Evolutionary conservation across 192 early-diverging fungal genomes (phyloP).

Genomic region (Coemansia sp.): DNA sequence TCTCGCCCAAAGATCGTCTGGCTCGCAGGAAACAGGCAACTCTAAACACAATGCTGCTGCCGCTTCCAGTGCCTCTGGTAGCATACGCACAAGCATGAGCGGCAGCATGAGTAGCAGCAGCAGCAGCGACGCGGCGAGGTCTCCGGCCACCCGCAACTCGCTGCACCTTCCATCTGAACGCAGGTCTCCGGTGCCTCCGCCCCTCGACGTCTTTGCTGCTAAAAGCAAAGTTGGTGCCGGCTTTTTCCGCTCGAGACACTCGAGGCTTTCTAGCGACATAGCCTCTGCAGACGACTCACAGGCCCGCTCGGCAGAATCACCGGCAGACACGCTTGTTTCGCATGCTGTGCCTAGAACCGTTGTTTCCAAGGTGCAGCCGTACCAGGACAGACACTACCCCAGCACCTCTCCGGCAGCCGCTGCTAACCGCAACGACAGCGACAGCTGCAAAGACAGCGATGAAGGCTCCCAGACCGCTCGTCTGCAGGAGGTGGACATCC

Average conservation of each 20-base stretch:
- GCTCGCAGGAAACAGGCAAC: conserved; percentile 6
- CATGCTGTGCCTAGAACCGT: conserved; percentile 7
- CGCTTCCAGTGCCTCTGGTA: not conserved
- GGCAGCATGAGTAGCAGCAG: conserved; percentile 4
- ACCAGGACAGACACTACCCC: not conserved
- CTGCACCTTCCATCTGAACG: not conserved
- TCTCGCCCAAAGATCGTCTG: conserved; percentile 22
- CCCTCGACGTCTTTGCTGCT: conserved; percentile 22
- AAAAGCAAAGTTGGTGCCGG: conserved; percentile 6
- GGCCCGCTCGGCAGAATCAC: conserved; percentile 25
- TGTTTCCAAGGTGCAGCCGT: not conserved
- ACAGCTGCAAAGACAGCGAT: not conserved
- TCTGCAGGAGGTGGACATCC: conserved; percentile 40
- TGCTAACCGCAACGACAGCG: not conserved
- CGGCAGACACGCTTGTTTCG: conserved; percentile 38
- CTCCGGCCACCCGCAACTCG: conserved; percentile 6
- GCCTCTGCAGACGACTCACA: not conserved
- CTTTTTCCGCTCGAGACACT: conserved; percentile 7
- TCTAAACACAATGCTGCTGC: not conserved
- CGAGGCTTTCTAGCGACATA: not conserved
- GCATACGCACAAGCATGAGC: conserved; percentile 9
- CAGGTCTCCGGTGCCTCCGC: conserved; percentile 19
- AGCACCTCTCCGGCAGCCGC: not conserved
- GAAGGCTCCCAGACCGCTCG: not conserved
- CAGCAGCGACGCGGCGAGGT: conserved; percentile 13